These are phyloP conservation scores for Lactarius pseudohatsudake DNA, from an alignment of 768 basidiomycete species.

Conservation along the genomic window DNA sequence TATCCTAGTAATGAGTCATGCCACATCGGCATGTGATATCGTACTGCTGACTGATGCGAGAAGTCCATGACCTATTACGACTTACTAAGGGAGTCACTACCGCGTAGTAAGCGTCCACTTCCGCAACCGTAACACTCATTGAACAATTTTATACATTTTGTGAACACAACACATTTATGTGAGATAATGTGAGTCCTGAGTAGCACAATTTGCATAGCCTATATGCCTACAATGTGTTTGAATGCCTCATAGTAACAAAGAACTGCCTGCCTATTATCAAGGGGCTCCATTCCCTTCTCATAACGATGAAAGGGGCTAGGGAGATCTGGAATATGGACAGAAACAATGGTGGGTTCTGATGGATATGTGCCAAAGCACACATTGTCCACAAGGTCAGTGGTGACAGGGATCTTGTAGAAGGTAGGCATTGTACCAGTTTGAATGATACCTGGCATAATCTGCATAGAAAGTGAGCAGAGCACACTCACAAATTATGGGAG, in stretches of 20 bases:
- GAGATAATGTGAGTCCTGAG: too few species aligned
- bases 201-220: background rate
- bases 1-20: too few species aligned
- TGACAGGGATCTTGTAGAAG: background rate
- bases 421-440: conserved; percentile 42
- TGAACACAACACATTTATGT: too few species aligned
- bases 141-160: too few species aligned
- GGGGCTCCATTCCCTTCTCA: background rate
- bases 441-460: conserved; percentile 43
- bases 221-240: background rate
- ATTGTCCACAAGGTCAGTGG: background rate
- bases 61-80: too few species aligned
- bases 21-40: too few species aligned
- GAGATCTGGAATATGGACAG: background rate
- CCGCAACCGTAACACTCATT: too few species aligned
- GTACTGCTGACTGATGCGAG: too few species aligned
- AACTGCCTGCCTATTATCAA: background rate
- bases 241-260: background rate
- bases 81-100: too few species aligned
- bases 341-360: background rate
- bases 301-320: background rate
- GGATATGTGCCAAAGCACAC: background rate
- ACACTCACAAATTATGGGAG: background rate
- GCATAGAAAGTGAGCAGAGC: background rate
- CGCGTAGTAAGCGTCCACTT: too few species aligned